Evolutionary conservation across 768 basidiomycete genomes (phyloP), one percentile per base, ranked within the genome.

Genomic region (Suillus cothurnatus): DNA sequence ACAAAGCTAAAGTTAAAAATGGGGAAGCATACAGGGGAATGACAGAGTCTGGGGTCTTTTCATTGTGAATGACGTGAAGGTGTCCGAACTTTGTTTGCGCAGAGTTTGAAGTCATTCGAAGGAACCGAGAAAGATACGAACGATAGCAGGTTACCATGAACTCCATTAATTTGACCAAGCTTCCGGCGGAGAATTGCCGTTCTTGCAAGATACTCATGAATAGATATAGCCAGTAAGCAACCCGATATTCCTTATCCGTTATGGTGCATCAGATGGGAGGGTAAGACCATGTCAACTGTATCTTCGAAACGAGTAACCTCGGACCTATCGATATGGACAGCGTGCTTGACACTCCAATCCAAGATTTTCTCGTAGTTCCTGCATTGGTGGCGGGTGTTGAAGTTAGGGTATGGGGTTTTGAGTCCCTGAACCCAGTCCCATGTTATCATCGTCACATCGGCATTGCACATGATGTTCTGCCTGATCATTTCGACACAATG

Each of bases 401-500:
- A 57, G 52, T 63, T 39, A 38, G 49, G 49, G 19, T 55, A 57
- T 14, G 62, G 62, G 19, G 9, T 12, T 1, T 2, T 15, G n/a
- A n/a, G 36, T 6, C 32, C 61, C 26, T 39, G 21, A 23, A 68
- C 41, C 67, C 67, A 68, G 61, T 68, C 49, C 61, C 64, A 66
- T 11, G 43, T n/a, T 17, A 68, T 57, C 61, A 68, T 61, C 19
- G 47, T 62, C n/a, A n/a, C n/a, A n/a, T 68, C 61, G 5, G 67
- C 53, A 36, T 62, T 62, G 39, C 67, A 68, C 64, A 68, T 68
- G 7, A 63, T 14, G 23, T 56, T 64, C 57, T 68, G 64, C 11
- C 67, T 55, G 32, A 63, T 28, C 41, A 58, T 36, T 38, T 68
- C 67, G 21, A 68, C 8, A 39, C 67, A 68, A 21, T 53, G 55